Conservation (phyloP, 2,329 filamentous ascomycete species). For the Calycina herbarum region DNA sequence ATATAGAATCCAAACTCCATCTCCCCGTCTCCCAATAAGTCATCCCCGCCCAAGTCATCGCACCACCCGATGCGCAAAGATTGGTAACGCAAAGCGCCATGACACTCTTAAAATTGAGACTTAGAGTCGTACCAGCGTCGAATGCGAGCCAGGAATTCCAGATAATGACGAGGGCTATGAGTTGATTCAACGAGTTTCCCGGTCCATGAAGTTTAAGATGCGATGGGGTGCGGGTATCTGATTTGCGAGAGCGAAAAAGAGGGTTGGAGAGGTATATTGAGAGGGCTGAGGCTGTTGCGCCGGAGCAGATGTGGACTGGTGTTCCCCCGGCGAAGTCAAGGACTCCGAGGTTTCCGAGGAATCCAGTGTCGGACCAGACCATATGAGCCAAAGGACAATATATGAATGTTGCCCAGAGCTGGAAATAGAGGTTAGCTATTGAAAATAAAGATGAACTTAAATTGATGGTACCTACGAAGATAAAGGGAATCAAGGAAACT, state of each 20-base stretch:
- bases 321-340: constrained; percentile 76
- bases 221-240: constrained; percentile 40
- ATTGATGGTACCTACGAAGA: constrained; percentile 51
- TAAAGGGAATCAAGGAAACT: constrained; percentile 64
- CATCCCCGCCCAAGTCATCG: constrained; percentile 32
- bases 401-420: constrained; percentile 64
- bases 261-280: constrained; percentile 72
- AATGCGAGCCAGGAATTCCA: constrained; percentile 98
- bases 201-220: constrained; percentile 63
- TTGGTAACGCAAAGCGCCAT: constrained; percentile 91
- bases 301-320: constrained; percentile 73
- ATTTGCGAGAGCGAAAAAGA: constrained; percentile 58
- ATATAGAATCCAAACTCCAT: constrained; percentile 91
- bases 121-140: constrained; percentile 82
- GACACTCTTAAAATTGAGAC: constrained; percentile 80
- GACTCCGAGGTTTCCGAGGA: constrained; percentile 66
- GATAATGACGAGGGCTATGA: constrained; percentile 72
- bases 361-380: constrained; percentile 75
- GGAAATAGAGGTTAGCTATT: neutral
- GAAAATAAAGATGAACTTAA: neutral
- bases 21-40: constrained; percentile 83
- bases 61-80: constrained; percentile 65
- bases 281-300: constrained; percentile 71
- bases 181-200: constrained; percentile 73
- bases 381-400: constrained; percentile 75